Conservation (phyloP, 805 yeast genomes). For the Grigorovia yakushimaensis region DNA sequence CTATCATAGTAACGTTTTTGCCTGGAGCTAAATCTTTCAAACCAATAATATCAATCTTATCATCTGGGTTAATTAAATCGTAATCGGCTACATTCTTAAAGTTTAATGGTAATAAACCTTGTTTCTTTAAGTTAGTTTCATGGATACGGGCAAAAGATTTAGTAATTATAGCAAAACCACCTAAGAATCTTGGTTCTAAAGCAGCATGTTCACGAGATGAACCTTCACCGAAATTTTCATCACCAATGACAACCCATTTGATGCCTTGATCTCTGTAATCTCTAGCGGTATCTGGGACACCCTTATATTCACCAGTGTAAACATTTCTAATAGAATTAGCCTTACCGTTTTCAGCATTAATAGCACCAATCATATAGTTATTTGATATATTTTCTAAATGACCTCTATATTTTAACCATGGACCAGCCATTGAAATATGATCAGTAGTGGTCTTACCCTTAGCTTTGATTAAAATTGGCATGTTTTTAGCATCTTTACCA, state of each 20-base stretch:
- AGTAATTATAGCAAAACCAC: constrained; percentile 96
- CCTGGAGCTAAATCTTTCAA: constrained; percentile 85
- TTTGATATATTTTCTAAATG: constrained; percentile 97
- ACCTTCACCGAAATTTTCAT: constrained; percentile 99
- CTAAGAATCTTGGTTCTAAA: constrained; percentile 97
- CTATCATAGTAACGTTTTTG: constrained; percentile 73
- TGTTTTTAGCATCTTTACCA: constrained; percentile 80
- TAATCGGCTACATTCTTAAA: constrained; percentile 82
- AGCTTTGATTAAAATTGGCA: constrained; percentile 94
- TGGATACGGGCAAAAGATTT: constrained; percentile 98
- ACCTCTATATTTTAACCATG: constrained; percentile 99
- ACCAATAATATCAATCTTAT: constrained; percentile 80
- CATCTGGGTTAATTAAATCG: constrained; percentile 87
- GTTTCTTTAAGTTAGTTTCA: constrained; percentile 99
- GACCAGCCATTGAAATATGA: constrained; percentile 99
- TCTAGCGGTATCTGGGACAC: constrained; percentile 95
- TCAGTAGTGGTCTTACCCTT: constrained; percentile 98
- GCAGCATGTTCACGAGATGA: constrained; percentile 99
- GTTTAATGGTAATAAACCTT: constrained; percentile 96
- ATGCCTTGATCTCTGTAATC: constrained; percentile 89
- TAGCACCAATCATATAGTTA: constrained; percentile 99
- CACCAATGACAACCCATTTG: constrained; percentile 97
- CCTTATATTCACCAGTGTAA: constrained; percentile 82
- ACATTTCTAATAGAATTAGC: constrained; percentile 85
- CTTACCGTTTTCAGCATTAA: constrained; percentile 90